Evolutionary conservation across 441 rosid genomes (phyloP).

Genomic region (Eutrema salsugineum): DNA sequence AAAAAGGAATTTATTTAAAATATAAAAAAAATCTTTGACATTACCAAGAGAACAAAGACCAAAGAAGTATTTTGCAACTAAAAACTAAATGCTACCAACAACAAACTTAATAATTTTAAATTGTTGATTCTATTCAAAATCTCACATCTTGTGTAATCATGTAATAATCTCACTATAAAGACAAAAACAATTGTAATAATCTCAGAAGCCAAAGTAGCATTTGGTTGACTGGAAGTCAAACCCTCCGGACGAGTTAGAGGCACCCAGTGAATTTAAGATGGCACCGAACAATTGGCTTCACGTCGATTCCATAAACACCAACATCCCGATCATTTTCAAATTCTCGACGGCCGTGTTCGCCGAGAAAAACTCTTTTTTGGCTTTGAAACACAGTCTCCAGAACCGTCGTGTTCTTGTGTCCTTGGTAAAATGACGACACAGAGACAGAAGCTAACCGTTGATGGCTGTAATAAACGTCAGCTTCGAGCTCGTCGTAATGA

Average conservation of each 20-base stretch:
- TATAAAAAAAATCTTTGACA: too few species aligned
- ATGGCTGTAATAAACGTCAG: not conserved
- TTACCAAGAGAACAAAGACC: too few species aligned
- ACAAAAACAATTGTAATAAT: too few species aligned
- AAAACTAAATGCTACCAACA: not conserved
- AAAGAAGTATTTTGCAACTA: not conserved
- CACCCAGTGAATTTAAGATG: not conserved
- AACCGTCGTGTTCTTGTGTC: not conserved
- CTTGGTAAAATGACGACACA: not conserved
- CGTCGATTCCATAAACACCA: not conserved
- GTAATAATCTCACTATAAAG: too few species aligned
- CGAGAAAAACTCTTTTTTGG: not conserved
- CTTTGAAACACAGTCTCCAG: not conserved
- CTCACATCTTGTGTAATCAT: too few species aligned
- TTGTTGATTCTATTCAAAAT: too few species aligned
- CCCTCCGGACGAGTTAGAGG: not conserved
- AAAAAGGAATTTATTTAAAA: not conserved
- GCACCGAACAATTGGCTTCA: not conserved
- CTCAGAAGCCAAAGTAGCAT: not conserved
- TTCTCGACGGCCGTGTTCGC: not conserved
- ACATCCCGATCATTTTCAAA: not conserved
- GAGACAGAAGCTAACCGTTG: not conserved
- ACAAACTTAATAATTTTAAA: too few species aligned
- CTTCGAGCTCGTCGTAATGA: not conserved
- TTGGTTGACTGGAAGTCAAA: not conserved